Conservation (phyloP, 139 green algal species). For the Dunaliella primolecta region DNA sequence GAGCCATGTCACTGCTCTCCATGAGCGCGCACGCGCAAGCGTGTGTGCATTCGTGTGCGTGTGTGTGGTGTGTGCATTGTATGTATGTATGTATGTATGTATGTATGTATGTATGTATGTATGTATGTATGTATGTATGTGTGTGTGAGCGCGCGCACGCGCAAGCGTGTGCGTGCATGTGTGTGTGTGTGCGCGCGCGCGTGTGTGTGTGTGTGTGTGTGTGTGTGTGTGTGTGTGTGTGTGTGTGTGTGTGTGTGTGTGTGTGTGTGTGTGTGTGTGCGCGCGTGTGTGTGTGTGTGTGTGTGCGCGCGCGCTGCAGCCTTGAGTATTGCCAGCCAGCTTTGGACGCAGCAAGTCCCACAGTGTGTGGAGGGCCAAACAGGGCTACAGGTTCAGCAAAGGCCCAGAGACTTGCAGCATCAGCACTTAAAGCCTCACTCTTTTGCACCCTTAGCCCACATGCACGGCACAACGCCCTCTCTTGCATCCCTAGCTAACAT, state of each 20-base stretch:
- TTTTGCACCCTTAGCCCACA: too few species aligned
- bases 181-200: neutral
- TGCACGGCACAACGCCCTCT: too few species aligned
- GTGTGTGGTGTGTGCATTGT: too few species aligned
- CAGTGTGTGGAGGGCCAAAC: neutral
- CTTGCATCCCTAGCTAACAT: too few species aligned
- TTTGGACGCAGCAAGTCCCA: neutral
- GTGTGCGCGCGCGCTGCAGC: neutral
- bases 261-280: neutral
- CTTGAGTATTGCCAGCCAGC: neutral
- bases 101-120: neutral
- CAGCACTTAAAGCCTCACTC: too few species aligned
- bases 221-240: neutral
- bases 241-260: neutral
- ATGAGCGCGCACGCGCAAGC: too few species aligned
- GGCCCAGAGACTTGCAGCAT: too few species aligned
- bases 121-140: neutral
- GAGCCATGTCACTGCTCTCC: too few species aligned
- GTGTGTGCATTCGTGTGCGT: neutral
- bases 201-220: neutral
- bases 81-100: neutral
- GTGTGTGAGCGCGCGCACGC: neutral
- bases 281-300: neutral
- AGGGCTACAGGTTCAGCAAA: neutral
- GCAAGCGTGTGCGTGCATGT: neutral